phyloP scores from a whole-genome alignment of 805 yeast genomes.

The Cyberlindnera xishuangbannaensis region DNA sequence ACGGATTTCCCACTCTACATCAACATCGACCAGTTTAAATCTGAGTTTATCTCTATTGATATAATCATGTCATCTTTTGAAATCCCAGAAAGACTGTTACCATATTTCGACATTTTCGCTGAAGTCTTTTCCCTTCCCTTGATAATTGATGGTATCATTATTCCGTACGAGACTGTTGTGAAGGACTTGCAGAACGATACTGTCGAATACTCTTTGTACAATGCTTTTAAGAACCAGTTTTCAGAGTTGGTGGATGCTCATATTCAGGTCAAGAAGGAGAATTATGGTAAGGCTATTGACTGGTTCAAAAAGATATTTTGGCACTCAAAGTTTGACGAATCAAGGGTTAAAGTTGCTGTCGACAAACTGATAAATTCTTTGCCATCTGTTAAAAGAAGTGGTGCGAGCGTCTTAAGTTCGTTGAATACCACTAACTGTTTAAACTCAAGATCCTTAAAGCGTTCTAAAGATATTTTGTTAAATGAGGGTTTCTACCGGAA shows the following conservation, averaged over 20 bases:
- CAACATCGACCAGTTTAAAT: slow-evolving; percentile 73
- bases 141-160: slow-evolving; percentile 48
- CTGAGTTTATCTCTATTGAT: slow-evolving; percentile 71
- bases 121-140: slow-evolving; percentile 73
- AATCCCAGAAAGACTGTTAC: slow-evolving; percentile 48
- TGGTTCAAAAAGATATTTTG: slow-evolving; percentile 71
- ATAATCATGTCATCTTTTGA: slow-evolving; percentile 51
- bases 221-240: slow-evolving; percentile 54
- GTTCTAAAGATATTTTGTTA: slow-evolving; percentile 57
- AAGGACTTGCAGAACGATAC: slow-evolving; percentile 68
- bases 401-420: slow-evolving; percentile 56
- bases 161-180: slow-evolving; percentile 74
- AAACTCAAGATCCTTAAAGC: slow-evolving; percentile 55
- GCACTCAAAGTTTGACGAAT: slow-evolving; percentile 63
- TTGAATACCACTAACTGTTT: slow-evolving; percentile 48
- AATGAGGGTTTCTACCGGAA: slow-evolving; percentile 54
- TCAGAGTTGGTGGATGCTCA: slow-evolving; percentile 61
- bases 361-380: slow-evolving; percentile 36
- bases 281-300: slow-evolving; percentile 62
- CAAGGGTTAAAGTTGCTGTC: slow-evolving; percentile 56
- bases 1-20: slow-evolving; percentile 56
- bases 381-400: slow-evolving; percentile 36
- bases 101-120: slow-evolving; percentile 58
- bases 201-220: slow-evolving; percentile 48
- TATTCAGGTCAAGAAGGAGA: slow-evolving; percentile 52